A percentile compares a stretch with the other conserved stretches of the same genome.
Conservation (phyloP, 1,139 yeast species). For the Diutina rugosa region DNA sequence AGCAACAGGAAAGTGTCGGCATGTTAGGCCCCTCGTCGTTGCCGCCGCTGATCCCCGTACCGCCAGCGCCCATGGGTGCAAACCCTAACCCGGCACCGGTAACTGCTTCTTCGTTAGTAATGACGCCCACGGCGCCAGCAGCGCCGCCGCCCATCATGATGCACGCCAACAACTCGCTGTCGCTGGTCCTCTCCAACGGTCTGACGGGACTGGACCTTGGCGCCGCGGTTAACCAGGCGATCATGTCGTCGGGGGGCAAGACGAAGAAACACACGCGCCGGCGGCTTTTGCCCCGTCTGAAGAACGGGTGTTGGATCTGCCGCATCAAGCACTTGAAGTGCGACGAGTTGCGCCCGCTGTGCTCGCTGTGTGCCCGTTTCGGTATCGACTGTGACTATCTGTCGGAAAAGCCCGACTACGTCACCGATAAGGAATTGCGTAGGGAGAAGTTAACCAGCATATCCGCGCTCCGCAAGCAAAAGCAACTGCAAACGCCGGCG, state of each 20-base stretch:
- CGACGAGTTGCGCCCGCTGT: slow-evolving; percentile 27
- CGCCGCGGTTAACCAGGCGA: background rate
- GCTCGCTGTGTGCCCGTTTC: slow-evolving; percentile 26
- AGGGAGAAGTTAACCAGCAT: slow-evolving; percentile 23
- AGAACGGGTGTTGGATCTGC: slow-evolving; percentile 38
- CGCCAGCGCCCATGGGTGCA: background rate
- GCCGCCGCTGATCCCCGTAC: slow-evolving; percentile 2
- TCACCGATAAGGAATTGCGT: slow-evolving; percentile 22
- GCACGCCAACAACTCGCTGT: background rate
- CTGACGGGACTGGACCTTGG: background rate
- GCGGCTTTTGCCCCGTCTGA: slow-evolving; percentile 15
- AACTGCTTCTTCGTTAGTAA: background rate
- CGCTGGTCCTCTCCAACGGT: background rate
- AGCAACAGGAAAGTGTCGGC: slow-evolving; percentile 1
- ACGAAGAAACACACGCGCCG: slow-evolving; percentile 29
- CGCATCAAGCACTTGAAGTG: slow-evolving; percentile 37
- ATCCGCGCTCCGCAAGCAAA: slow-evolving; percentile 14
- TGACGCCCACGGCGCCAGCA: background rate
- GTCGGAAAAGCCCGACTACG: slow-evolving; percentile 27
- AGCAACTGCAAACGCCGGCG: slow-evolving; percentile 3
- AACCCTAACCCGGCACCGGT: background rate
- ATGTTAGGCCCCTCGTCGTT: background rate
- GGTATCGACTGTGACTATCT: slow-evolving; percentile 35
- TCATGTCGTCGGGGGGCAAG: slow-evolving; percentile 3
- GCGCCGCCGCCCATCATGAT: slow-evolving; percentile 1